These are phyloP conservation scores for Colletotrichum sp. DNA, from an alignment of 2,329 filamentous ascomycete genomes.

Conservation along the genomic window DNA sequence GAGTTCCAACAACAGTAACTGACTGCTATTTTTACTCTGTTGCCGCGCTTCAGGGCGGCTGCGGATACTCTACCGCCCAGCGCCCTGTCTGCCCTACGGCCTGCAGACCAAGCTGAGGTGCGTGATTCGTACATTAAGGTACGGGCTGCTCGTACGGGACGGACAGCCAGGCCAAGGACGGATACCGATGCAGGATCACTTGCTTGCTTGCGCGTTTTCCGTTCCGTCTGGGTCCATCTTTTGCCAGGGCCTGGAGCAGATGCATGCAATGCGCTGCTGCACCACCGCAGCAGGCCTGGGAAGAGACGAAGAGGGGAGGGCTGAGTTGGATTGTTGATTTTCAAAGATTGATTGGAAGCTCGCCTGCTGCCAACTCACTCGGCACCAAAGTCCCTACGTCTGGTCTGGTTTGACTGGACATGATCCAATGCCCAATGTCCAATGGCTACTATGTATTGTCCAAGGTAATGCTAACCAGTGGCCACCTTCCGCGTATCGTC, in stretches of 20 bases:
- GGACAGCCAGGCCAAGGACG: neutral
- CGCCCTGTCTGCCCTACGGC: neutral
- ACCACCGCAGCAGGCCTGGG: neutral
- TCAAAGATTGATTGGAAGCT: neutral
- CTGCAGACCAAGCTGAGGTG: neutral
- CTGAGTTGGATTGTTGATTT: neutral
- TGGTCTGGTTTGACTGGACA: neutral
- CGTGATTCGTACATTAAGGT: neutral
- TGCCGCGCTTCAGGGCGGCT: neutral
- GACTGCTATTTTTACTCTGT: neutral
- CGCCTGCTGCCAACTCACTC: neutral
- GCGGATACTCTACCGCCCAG: neutral
- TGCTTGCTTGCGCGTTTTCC: conserved; percentile 4
- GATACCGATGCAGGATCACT: neutral
- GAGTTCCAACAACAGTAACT: neutral
- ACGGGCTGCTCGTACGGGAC: neutral
- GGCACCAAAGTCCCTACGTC: neutral
- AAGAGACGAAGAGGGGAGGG: neutral
- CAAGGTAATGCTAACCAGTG: neutral
- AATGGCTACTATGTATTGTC: no score
- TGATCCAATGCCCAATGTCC: neutral
- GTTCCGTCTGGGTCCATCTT: conserved; percentile 9
- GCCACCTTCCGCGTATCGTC: neutral
- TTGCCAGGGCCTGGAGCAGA: neutral
- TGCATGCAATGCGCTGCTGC: neutral